These are phyloP conservation scores for Solanum lignicaule DNA, from an alignment of 257 asterid genomes.

Conservation along the genomic window DNA sequence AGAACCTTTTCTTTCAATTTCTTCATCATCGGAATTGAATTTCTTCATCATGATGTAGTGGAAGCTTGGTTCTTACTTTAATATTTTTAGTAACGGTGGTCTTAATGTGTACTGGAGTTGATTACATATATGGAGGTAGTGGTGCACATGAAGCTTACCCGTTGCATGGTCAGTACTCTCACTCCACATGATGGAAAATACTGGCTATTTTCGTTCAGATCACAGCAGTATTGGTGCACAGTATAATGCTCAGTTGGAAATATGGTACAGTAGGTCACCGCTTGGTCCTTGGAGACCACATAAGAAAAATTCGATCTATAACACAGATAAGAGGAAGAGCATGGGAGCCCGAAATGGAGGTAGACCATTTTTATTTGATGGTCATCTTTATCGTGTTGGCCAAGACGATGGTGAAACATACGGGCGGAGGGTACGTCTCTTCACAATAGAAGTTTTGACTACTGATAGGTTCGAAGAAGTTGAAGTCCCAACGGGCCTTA, in stretches of 20 bases:
- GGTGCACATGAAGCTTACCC: conserved; percentile 84
- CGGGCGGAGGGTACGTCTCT: conserved; percentile 56
- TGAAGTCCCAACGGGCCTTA: conserved; percentile 50
- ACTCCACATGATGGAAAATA: conserved; percentile 60
- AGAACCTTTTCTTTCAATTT: no score
- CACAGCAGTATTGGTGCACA: conserved; percentile 66
- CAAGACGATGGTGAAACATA: conserved; percentile 86
- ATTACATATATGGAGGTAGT: conserved; percentile 61
- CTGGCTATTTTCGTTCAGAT: conserved; percentile 86
- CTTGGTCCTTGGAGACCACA: conserved; percentile 94
- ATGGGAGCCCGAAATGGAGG: conserved; percentile 95
- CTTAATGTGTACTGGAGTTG: conserved; percentile 52
- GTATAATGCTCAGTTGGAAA: conserved; percentile 78
- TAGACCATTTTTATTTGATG: conserved; percentile 61
- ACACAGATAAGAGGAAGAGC: conserved; percentile 64
- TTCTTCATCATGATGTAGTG: conserved; percentile 15
- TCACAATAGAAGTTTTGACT: conserved; percentile 51
- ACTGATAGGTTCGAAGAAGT: conserved; percentile 53
- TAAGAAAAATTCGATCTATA: conserved; percentile 68
- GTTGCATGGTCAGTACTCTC: conserved; percentile 58
- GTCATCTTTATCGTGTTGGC: conserved; percentile 71
- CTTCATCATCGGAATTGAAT: no score
- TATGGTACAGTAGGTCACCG: conserved; percentile 74
- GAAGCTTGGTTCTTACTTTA: conserved; percentile 31
- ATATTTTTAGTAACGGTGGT: conserved; percentile 11